Evolutionary conservation across 495 filamentous ascomycete species (phyloP).

Genomic region (Lasiosphaeria ovina): DNA sequence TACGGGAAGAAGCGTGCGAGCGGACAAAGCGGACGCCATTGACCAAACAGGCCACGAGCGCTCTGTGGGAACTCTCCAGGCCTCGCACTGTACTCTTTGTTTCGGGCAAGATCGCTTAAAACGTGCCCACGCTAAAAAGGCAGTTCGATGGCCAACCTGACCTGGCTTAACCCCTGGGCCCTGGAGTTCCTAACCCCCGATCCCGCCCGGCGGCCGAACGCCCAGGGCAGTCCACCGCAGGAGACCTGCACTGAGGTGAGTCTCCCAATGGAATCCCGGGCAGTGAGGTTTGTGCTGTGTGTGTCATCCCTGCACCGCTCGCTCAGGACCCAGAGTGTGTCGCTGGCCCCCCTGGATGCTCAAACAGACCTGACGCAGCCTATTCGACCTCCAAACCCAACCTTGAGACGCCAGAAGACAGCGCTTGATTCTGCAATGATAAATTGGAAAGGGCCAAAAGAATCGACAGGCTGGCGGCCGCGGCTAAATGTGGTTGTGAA

Average conservation of each 20-base stretch:
- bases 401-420: constrained; percentile 1
- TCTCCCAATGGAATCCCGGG: too few species aligned
- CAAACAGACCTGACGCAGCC: constrained; percentile 23
- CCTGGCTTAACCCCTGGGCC: not conserved
- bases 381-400: constrained; percentile 2
- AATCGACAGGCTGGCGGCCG: not conserved
- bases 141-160: not conserved
- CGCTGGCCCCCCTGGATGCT: not conserved
- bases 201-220: too few species aligned
- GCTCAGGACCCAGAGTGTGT: not conserved
- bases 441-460: not conserved
- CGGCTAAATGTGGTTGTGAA: too few species aligned
- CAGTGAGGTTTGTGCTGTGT: not conserved
- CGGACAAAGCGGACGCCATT: too few species aligned
- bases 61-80: not conserved
- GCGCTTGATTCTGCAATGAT: not conserved
- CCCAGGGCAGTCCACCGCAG: not conserved
- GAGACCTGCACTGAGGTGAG: too few species aligned
- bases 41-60: not conserved
- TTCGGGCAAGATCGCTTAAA: not conserved
- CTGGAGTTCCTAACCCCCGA: too few species aligned
- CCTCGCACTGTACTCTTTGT: not conserved
- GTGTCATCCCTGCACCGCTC: not conserved
- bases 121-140: not conserved
- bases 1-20: too few species aligned